Conservation (phyloP, 2,329 filamentous ascomycete species). For the Blastomyces silverae region DNA sequence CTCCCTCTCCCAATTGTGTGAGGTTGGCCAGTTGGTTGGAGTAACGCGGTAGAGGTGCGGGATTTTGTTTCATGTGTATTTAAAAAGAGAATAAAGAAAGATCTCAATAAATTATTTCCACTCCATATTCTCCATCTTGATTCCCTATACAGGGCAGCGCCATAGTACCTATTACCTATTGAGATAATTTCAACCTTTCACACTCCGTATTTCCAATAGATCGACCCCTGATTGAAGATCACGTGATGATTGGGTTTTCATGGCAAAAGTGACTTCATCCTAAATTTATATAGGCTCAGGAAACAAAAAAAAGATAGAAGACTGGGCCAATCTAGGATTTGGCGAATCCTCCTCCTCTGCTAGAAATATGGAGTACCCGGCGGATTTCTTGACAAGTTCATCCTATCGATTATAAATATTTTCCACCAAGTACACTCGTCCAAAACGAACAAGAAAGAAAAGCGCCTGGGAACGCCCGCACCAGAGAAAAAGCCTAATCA, state of each 20-base stretch:
- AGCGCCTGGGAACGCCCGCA: too few relatives aligned
- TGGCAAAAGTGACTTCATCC: background rate
- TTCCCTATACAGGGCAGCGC: too few relatives aligned
- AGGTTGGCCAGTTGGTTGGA: background rate
- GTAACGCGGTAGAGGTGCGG: background rate
- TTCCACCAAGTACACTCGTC: background rate
- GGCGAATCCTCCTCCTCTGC: background rate
- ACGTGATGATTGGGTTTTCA: background rate
- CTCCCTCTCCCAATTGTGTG: background rate
- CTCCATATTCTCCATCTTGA: background rate
- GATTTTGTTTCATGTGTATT: background rate
- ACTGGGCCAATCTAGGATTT: background rate
- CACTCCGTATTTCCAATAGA: background rate
- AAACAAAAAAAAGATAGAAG: background rate
- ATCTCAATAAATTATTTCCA: background rate
- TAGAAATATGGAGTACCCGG: background rate
- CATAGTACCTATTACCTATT: too few relatives aligned
- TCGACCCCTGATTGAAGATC: background rate
- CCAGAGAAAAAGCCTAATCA: background rate
- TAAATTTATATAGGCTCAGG: background rate
- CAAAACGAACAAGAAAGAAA: background rate
- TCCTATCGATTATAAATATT: background rate
- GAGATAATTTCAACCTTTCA: too few relatives aligned
- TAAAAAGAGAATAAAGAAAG: background rate
- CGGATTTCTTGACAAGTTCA: background rate